Evolutionary conservation across 129 eudicot species (phyloP).

Genomic region (Deinandra increscens): DNA sequence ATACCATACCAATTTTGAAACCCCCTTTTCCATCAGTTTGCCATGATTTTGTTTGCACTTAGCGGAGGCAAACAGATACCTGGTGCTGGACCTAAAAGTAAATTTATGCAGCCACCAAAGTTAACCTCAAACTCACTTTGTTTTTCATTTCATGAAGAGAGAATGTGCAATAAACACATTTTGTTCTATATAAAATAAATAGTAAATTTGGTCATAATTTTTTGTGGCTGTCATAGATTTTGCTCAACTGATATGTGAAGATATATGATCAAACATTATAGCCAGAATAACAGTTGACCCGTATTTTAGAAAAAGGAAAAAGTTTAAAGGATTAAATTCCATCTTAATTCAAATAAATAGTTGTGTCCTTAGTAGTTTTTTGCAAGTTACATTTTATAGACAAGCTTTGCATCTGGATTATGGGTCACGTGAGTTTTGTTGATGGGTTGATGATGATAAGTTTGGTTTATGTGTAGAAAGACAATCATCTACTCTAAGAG

Average conservation of each 20-base stretch:
- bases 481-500: no score
- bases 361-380: neutral
- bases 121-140: no score
- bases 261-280: slow-evolving; percentile 11
- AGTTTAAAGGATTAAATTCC: slow-evolving; percentile 1
- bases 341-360: neutral
- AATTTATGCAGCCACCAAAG: no score
- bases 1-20: neutral
- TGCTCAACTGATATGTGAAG: neutral
- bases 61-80: neutral
- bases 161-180: no score
- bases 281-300: neutral
- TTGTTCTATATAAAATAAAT: neutral
- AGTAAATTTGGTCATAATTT: neutral
- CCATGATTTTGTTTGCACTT: neutral
- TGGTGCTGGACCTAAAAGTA: slow-evolving; percentile 1
- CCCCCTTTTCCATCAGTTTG: neutral
- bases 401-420: no score
- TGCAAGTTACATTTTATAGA: no score
- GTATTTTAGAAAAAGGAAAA: neutral
- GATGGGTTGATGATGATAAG: no score
- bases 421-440: no score
- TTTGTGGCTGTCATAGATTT: neutral
- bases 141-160: no score
- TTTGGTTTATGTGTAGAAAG: no score